Conservation (phyloP, 306 rosid species). For the Inga laurina region DNA sequence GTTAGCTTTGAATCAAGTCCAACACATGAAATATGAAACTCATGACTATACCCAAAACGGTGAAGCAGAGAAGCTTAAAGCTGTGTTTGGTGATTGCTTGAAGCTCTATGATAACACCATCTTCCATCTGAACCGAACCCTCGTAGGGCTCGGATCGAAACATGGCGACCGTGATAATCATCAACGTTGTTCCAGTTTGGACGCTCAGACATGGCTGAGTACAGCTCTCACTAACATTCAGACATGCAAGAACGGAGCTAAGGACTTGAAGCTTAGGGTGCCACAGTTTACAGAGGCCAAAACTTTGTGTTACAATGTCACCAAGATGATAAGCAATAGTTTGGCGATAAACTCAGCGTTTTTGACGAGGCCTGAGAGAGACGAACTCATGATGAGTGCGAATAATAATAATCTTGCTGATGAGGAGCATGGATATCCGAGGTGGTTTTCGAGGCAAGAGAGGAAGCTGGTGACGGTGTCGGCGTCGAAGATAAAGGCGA, state of each 20-base stretch:
- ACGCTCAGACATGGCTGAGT: conserved; percentile 93
- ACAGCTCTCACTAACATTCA: conserved; percentile 78
- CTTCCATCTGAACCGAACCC: conserved; percentile 63
- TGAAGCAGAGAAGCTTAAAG: conserved; percentile 35
- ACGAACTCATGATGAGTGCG: neutral
- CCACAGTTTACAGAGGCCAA: conserved; percentile 40
- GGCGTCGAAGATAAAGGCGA: conserved; percentile 28
- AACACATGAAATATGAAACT: conserved; percentile 30
- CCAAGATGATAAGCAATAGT: conserved; percentile 71
- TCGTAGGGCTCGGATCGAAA: conserved; percentile 31
- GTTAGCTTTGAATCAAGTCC: conserved; percentile 55
- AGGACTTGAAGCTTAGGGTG: conserved; percentile 51
- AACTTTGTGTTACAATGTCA: conserved; percentile 38
- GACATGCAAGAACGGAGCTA: conserved; percentile 56
- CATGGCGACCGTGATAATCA: neutral
- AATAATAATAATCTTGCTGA: neutral
- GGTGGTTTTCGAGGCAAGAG: conserved; percentile 55
- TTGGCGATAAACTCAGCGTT: conserved; percentile 60
- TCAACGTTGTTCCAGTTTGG: conserved; percentile 47
- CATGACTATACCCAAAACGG: conserved; percentile 4
- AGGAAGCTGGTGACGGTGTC: conserved; percentile 47
- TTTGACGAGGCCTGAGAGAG: neutral
- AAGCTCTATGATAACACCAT: conserved; percentile 66
- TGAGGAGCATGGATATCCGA: conserved; percentile 41
- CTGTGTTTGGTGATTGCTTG: conserved; percentile 59